A percentile compares a stretch with the other conserved stretches of the same genome.
phyloP scores from a whole-genome alignment of 768 basidiomycete genomes.

The Phlegmacium glaucopus region DNA sequence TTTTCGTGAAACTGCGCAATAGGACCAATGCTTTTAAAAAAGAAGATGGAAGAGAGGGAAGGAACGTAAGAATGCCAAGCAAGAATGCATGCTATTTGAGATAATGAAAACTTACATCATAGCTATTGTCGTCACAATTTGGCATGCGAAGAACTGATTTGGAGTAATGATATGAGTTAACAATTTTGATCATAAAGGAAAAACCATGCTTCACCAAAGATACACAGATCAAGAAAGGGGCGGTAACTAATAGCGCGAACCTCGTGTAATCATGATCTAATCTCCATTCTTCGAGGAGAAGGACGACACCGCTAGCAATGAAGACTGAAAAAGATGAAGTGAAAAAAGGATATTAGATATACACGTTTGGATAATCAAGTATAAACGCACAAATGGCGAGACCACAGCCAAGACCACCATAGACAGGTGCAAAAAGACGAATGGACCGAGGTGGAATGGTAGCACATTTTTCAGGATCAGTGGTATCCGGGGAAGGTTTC shows the following conservation, averaged over 20 bases:
- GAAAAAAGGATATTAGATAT: slow-evolving; percentile 1
- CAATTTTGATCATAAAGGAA: background rate
- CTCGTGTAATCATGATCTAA: slow-evolving; percentile 62
- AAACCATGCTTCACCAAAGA: slow-evolving; percentile 50
- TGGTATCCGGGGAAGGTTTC: slow-evolving; percentile 23
- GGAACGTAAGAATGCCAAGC: slow-evolving; percentile 18
- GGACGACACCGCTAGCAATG: slow-evolving; percentile 55
- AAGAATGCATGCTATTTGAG: slow-evolving; percentile 4
- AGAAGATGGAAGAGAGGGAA: background rate
- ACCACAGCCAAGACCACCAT: slow-evolving; percentile 66
- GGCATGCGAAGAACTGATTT: slow-evolving; percentile 67
- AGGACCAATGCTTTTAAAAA: slow-evolving; percentile 65
- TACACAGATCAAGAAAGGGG: slow-evolving; percentile 74
- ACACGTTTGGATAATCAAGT: background rate
- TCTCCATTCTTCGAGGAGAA: slow-evolving; percentile 62
- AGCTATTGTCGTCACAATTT: slow-evolving; percentile 60
- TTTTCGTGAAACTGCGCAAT: slow-evolving; percentile 86
- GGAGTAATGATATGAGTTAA: slow-evolving; percentile 1
- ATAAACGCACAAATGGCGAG: slow-evolving; percentile 57
- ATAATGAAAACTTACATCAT: slow-evolving; percentile 47
- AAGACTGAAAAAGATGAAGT: slow-evolving; percentile 46
- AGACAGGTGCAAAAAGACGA: slow-evolving; percentile 68
- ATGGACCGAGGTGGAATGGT: slow-evolving; percentile 40
- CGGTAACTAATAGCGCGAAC: slow-evolving; percentile 61
- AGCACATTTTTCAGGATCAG: slow-evolving; percentile 52